A percentile compares a stretch with the other conserved stretches of the same genome.
Conservation (phyloP, 768 basidiomycete species). For the Gelatoporia subvermispora region DNA sequence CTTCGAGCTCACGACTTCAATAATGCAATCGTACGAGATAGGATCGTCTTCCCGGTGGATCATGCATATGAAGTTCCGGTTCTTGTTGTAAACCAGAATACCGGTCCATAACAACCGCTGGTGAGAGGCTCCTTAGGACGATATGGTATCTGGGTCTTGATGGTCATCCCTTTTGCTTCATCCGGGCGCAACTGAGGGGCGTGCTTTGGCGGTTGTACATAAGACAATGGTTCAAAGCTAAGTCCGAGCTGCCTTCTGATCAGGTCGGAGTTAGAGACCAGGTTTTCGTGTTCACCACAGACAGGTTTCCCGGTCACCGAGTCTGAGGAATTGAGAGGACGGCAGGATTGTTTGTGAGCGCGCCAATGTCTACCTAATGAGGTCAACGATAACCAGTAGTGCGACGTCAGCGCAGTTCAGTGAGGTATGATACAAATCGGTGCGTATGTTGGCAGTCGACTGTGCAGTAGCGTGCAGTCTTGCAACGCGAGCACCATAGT, state of each 20-base stretch:
- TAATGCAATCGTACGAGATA: slow-evolving; percentile 36
- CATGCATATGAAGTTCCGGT: slow-evolving; percentile 45
- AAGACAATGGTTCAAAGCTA: slow-evolving; percentile 12
- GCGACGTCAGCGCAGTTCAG: too few relatives aligned
- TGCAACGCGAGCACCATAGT: slow-evolving; percentile 41
- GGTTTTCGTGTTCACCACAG: slow-evolving; percentile 23
- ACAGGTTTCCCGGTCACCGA: slow-evolving; percentile 45
- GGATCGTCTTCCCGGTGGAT: slow-evolving; percentile 28
- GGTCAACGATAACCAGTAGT: too few relatives aligned
- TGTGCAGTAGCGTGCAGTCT: slow-evolving; percentile 46
- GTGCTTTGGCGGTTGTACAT: slow-evolving; percentile 14
- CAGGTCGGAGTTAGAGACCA: slow-evolving; percentile 25
- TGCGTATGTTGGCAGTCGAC: slow-evolving; percentile 47
- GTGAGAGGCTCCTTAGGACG: too few relatives aligned
- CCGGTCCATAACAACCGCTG: background rate
- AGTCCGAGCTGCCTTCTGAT: slow-evolving; percentile 25
- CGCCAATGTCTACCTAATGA: slow-evolving; percentile 41
- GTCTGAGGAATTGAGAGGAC: slow-evolving; percentile 36
- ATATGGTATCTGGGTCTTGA: slow-evolving; percentile 51
- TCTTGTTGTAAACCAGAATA: slow-evolving; percentile 48
- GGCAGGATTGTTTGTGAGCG: slow-evolving; percentile 41
- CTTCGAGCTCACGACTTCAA: slow-evolving; percentile 31
- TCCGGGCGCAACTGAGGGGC: slow-evolving; percentile 16
- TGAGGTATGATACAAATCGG: too few relatives aligned
- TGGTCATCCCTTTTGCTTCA: slow-evolving; percentile 35